Evolutionary conservation across 305 asterid genomes (phyloP), one percentile per base, ranked within the genome.

Genomic region (Fraxinus ornus): DNA sequence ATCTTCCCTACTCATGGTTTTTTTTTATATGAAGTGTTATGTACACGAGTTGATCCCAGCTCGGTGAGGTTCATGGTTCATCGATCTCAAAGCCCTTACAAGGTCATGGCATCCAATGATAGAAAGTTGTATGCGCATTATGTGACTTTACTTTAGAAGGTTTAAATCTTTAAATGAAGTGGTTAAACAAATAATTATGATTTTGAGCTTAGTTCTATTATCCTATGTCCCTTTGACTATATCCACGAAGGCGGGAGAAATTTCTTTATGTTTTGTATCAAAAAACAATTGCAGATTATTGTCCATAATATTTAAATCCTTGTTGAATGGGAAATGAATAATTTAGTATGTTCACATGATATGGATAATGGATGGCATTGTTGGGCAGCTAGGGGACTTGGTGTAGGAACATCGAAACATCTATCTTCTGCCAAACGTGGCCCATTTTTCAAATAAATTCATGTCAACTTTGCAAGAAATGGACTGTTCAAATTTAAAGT

Each of bases 301-400:
- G 64, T 5, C 52, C 24, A 41, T n/a, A 44, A 68, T 37, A 66
- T 76, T 36, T 64, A 21, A 80, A 0, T 75, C n/a, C 60, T 19
- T 81, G 76, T 7, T 57, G 77, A 75, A 7, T 7, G 32, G 73
- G 70, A 74, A 49, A 84, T 82, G 49, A 71, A 75, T 78, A 22
- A 47, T 75, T 62, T 37, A 39, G 35, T 70, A 28, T 55, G 22
- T 81, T 85, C 90, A 89, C 91, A 86, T 89, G 91, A 86, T 84
- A n/a, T 74, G 85, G 32, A 28, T 28, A 79, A n/a, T 74, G 85
- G 32, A 28, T 28, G 80, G 86, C 26, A 10, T 21, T 87, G 91
- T 85, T 85, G 87, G 89, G 88, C 78, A 41, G 88, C 74, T 60
- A 84, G 89, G 92, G 75, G 79, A 86, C 89, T 86, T 83, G 30